Base-by-base conservation (phyloP, 495 filamentous ascomycete species). In the Chaetomium cochliodes region DNA sequence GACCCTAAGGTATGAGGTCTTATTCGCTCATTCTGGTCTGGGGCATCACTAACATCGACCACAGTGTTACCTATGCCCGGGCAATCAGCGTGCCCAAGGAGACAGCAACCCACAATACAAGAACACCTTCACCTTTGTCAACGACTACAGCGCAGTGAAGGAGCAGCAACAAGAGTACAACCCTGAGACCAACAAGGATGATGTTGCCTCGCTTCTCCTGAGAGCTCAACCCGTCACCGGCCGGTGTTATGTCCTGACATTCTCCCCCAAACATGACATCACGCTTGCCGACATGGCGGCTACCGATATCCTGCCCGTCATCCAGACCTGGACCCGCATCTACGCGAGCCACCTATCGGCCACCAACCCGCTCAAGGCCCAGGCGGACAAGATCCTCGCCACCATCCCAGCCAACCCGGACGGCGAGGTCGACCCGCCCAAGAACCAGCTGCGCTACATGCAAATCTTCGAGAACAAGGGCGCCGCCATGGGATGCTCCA, bases 391-490 rank as follows among this genome's bases (percentile, higher is more conserved):
- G 20, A 70, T 70, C 2, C 60, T 80, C 26, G 65, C 64, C 13
- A 73, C 37, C 70, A 80, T 65, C 80, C 83, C 65, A 67, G 77
- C 66, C 64, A 73, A 71, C 55, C 67, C 71, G 0, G 73, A 78
- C 60, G 76, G 72, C 58, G 77, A 72, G 71, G 73, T 72, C 18
- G 81, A 69, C 58, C 78, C 80, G 39, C 86, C 92, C 7, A 87
- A 84, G 53, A 83, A 1, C 61, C 92, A 97, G 76, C 92, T 96
- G 70, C 86, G 87, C 53, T 98, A 96, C 77, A 97, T 98, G 93
- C 94, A 98, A 76, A 97, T 98, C 67, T 98, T 98, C 66, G 94
- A 98, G 78, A 98, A 98, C 81, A 98, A 98, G 79, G 94, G 94
- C 53, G 87, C 90, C 0, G 91, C 94, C 5, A 98, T 98, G 94